Conservation (phyloP, 495 filamentous ascomycete genomes). For the Aspergillus funiculosus region DNA sequence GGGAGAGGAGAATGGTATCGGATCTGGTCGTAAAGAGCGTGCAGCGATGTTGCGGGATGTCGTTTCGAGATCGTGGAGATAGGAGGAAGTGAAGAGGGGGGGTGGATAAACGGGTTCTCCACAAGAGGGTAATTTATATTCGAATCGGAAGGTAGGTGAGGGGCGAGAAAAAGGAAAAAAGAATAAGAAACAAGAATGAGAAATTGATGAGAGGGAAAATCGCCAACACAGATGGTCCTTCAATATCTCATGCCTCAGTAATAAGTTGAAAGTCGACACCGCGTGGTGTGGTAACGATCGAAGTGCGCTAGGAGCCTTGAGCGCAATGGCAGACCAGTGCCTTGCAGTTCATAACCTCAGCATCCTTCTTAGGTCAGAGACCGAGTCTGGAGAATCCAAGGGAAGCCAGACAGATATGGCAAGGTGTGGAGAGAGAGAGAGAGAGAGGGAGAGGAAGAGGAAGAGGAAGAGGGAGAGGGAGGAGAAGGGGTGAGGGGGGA, state of each 20-base stretch:
- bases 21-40: slow-evolving; percentile 37
- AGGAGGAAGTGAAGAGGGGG: slow-evolving; percentile 19
- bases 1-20: slow-evolving; percentile 25
- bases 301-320: slow-evolving; percentile 42
- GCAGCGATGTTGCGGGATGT: slow-evolving; percentile 34
- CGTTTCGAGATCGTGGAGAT: slow-evolving; percentile 37
- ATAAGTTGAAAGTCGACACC: slow-evolving; percentile 17
- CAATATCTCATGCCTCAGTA: slow-evolving; percentile 34
- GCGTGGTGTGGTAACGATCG: slow-evolving; percentile 24
- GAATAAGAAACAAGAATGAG: slow-evolving; percentile 17
- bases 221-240: slow-evolving; percentile 18
- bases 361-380: slow-evolving; percentile 29
- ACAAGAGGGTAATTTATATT: slow-evolving; percentile 20
- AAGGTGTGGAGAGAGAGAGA: slow-evolving; percentile 9
- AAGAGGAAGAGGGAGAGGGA: slow-evolving; percentile 4
- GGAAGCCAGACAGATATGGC: slow-evolving; percentile 11
- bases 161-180: slow-evolving; percentile 13
- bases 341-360: slow-evolving; percentile 46
- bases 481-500: slow-evolving; percentile 4
- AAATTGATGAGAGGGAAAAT: slow-evolving; percentile 19
- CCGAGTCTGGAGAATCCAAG: slow-evolving; percentile 11
- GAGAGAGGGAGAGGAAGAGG: slow-evolving; percentile 7
- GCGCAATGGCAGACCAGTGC: slow-evolving; percentile 45
- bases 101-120: slow-evolving; percentile 19
- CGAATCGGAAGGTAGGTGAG: slow-evolving; percentile 13